Conservation (phyloP, 1,284 basidiomycete genomes). For the Heterobasidion occidentale region DNA sequence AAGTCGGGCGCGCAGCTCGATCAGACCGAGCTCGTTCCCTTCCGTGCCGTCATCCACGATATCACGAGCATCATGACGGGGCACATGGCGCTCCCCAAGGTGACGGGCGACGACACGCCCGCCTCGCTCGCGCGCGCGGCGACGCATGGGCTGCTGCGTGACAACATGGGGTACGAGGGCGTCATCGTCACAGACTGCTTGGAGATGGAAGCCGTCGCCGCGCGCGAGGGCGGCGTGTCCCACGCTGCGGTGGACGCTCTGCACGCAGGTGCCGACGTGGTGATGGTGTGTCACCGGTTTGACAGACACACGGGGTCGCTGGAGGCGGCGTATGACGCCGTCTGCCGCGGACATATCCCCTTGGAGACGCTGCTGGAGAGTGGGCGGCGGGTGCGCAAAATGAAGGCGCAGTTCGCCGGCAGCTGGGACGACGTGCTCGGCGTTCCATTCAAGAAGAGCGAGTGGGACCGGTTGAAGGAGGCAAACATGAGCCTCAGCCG, state of each 20-base stretch:
- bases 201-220: constrained; percentile 62
- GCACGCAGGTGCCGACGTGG: constrained; percentile 57
- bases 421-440: constrained; percentile 34
- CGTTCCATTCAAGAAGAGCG: constrained; percentile 17
- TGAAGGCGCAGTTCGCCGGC: constrained; percentile 46
- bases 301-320: constrained; percentile 44
- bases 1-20: constrained; percentile 36
- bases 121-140: constrained; percentile 47
- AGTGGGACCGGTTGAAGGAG: constrained; percentile 28
- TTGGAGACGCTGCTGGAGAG: constrained; percentile 32
- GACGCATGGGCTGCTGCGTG: constrained; percentile 44
- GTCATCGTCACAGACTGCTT: constrained; percentile 62
- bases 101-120: constrained; percentile 45
- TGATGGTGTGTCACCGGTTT: constrained; percentile 63
- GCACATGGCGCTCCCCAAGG: constrained; percentile 57
- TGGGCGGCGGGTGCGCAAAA: constrained; percentile 31
- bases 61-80: constrained; percentile 58
- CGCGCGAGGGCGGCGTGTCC: constrained; percentile 38
- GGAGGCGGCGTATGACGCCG: constrained; percentile 39
- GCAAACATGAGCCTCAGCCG: constrained; percentile 34
- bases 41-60: constrained; percentile 33
- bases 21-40: constrained; percentile 50
- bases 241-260: constrained; percentile 48
- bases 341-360: constrained; percentile 32
- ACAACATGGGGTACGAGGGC: constrained; percentile 39